Conservation (phyloP, 139 green algal species). For the Tetradesmus obliquus region DNA sequence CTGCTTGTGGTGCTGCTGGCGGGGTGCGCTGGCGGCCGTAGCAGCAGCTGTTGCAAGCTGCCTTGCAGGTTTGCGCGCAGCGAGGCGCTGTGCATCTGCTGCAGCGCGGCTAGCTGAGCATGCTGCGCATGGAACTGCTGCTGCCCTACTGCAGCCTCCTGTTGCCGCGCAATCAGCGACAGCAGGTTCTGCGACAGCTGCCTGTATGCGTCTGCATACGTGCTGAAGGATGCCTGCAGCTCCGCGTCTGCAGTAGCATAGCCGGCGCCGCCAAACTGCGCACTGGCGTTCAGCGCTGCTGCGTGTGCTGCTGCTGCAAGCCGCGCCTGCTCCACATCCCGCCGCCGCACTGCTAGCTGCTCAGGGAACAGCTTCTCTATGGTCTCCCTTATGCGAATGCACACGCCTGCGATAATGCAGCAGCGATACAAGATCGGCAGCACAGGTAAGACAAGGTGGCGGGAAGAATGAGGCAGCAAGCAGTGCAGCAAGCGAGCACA, state of each 20-base stretch:
- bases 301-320: not conserved
- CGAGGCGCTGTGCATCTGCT: conserved; percentile 18
- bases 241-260: not conserved
- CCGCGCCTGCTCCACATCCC: conserved; percentile 6
- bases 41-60: conserved; percentile 17
- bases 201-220: conserved; percentile 23
- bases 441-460: not conserved
- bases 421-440: not conserved
- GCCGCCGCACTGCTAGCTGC: conserved; percentile 42
- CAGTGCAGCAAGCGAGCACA: not conserved
- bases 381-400: conserved; percentile 47
- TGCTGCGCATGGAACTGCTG: conserved; percentile 15
- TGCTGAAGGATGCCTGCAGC: conserved; percentile 33
- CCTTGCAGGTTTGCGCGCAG: conserved; percentile 15
- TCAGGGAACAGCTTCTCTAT: conserved; percentile 57
- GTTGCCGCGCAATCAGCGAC: conserved; percentile 5
- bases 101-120: not conserved
- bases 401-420: conserved; percentile 41
- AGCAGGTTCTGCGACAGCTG: conserved; percentile 41
- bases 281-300: not conserved
- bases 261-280: not conserved
- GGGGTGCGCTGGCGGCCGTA: not conserved
- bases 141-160: not conserved
- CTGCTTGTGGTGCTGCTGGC: conserved; percentile 36
- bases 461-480: not conserved